phyloP scores from a whole-genome alignment of 148 eudicot species.

The Rhododendron henanense region DNA sequence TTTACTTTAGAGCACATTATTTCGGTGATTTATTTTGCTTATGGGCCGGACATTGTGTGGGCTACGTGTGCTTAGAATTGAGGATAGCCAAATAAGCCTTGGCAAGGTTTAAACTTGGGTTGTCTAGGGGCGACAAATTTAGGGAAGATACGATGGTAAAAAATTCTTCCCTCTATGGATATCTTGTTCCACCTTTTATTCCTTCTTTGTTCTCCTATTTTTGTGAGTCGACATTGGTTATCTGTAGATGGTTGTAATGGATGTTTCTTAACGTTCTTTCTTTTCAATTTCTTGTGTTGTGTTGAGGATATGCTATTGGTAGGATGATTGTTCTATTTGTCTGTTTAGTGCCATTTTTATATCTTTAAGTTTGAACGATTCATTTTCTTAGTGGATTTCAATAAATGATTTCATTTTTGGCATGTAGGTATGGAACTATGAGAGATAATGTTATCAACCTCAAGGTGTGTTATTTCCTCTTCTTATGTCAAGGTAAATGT shows the following conservation, averaged over 20 bases:
- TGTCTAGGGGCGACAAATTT: background rate
- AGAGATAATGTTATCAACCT: constrained; percentile 93
- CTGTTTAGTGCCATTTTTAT: background rate
- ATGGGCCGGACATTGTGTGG: background rate
- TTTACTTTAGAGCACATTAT: background rate
- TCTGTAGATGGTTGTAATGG: background rate
- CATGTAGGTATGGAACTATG: constrained; percentile 96
- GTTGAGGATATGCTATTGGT: background rate
- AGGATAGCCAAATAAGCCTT: background rate
- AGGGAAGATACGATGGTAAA: background rate
- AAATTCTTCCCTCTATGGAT: background rate
- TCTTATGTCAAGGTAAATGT: constrained; percentile 1
- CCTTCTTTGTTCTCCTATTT: background rate
- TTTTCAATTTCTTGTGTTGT: background rate
- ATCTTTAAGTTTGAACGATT: background rate
- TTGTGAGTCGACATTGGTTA: background rate
- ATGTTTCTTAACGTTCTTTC: background rate
- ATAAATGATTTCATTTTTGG: constrained; percentile 32
- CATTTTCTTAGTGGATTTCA: constrained; percentile 7
- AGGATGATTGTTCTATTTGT: background rate
- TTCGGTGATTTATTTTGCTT: background rate
- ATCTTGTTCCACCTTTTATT: background rate
- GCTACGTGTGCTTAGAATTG: background rate
- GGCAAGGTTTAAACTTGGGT: background rate
- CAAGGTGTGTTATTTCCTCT: constrained; percentile 50